Evolutionary conservation across 345 rosid species (phyloP).

Genomic region (Corymbia maculata): DNA sequence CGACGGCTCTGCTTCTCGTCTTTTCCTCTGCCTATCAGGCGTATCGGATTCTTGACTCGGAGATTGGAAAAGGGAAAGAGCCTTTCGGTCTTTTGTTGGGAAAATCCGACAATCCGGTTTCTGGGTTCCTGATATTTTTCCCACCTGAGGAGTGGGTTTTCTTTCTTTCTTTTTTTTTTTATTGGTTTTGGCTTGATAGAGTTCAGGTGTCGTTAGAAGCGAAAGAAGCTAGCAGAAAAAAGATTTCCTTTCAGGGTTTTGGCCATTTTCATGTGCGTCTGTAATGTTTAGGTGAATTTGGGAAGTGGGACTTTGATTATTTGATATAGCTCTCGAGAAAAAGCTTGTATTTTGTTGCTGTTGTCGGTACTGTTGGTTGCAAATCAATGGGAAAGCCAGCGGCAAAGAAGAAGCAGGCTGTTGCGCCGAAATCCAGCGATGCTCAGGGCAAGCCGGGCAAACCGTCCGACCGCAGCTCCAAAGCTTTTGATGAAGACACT

Average conservation of each 20-base stretch:
- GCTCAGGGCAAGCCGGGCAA: slow-evolving; percentile 29
- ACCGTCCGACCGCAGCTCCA: slow-evolving; percentile 43
- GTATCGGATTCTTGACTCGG: background rate
- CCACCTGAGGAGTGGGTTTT: background rate
- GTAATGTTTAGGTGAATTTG: background rate
- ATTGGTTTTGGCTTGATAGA: background rate
- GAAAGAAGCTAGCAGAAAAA: background rate
- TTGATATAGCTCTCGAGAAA: background rate
- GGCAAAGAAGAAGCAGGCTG: slow-evolving; percentile 69
- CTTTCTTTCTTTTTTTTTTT: background rate
- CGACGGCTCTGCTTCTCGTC: background rate
- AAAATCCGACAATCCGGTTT: background rate
- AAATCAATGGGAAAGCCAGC: slow-evolving; percentile 81
- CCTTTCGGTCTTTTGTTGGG: background rate
- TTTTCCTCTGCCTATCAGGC: background rate
- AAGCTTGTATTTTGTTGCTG: background rate
- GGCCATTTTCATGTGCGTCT: background rate
- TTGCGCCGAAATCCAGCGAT: slow-evolving; percentile 16
- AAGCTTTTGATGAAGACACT: slow-evolving; percentile 85
- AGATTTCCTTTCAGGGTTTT: background rate
- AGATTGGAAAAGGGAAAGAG: background rate
- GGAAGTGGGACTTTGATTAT: background rate
- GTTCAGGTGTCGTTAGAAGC: background rate
- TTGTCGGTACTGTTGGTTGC: background rate
- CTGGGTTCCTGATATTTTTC: background rate